Base-by-base conservation (phyloP, 441 rosid species). In the Theobroma grandiflorum region DNA sequence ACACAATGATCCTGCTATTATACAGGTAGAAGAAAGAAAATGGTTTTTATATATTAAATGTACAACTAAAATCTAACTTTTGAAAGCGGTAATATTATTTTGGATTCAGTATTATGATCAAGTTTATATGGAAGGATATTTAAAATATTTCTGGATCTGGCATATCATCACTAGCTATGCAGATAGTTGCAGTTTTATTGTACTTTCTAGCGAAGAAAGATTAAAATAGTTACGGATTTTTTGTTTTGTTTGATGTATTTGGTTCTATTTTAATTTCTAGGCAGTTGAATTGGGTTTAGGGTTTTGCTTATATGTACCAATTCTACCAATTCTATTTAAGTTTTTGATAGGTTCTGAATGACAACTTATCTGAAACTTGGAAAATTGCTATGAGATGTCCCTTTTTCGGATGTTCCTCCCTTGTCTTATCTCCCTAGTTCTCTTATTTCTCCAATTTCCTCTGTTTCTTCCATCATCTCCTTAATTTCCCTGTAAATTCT, bases 1-100 rank as follows among this genome's bases (percentile, higher is more conserved):
- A 58, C 76, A 61, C 70, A 78, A 77, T 81, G 92, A 84, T 80
- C 87, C 91, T 61, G 84, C 81, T 72, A 81, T 86, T 63, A 85
- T 82, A 77, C 92, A 86, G 92, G 95, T 90, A 80, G 20, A 50
- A 58, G 12, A 42, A 45, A 15, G 43, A 62, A 75, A 74, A 74
- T 58, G 22, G 11, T 38, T 74, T 38, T 22, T 70, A 70, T 70
- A 2, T 16, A 49, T 43, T 14, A 7, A 4, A 45, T 69, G 10
- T 69, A 45, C 57, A 14, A 22, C 35, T 26, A 37, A 69, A 22
- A 14, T 0, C 14, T 49, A 70, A 42, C 20, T 22, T 33, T 14
- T 33, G 9, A 64, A 37, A 64, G 20, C 45, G 16, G 45, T 64
- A 15, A 37, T 11, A 16, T 15, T 64, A 15, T 37, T 26, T 64